Base-by-base conservation (phyloP, 331 rosid genomes). In the Quercus phellos region DNA sequence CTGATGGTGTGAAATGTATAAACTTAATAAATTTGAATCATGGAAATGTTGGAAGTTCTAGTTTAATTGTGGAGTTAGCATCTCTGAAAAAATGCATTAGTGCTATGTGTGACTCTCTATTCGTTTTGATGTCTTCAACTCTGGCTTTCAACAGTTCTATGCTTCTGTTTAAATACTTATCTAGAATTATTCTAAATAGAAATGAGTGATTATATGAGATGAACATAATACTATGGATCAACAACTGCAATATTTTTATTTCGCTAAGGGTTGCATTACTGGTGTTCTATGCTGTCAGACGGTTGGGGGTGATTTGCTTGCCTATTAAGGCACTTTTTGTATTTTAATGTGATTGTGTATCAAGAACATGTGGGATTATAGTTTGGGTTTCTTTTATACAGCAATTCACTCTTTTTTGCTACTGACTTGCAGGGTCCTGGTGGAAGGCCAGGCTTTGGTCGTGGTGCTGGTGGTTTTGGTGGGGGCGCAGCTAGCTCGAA, bases 361-460 rank as follows among this genome's bases (percentile, higher is more conserved):
- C 7, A 26, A 1, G 66, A 22, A 58, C 66, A 10, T 22, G 14
- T 58, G 19, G 10, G 68, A 60, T 9, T 34, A 1, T 32, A 32
- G 24, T 66, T 18, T 17, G 68, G 4, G 35, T 64, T 32, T 34
- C 16, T 34, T 6, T 24, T 32, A 1, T 7, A 18, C 21, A 46
- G 9, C 46, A 0, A 30, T 43, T 59, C 10, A 42, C 53, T 46
- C 14, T n/a, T 3, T 9, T 24, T 46, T 46, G 24, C 50, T 43
- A 12, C 0, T 4, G n/a, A 24, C 64, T 14, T 74, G 80, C 83
- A 93, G 97, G 94, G 90, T 76, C 77, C 97, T 79, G 87, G 97
- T 2, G 91, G 97, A 79, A 87, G 94, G 74, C 85, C 96, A 60
- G 97, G 96, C 27, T 92, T 92, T 5, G 98, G 98, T 77, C 97